phyloP scores from a whole-genome alignment of 257 asterid species.

The Solanum bulbocastanum region DNA sequence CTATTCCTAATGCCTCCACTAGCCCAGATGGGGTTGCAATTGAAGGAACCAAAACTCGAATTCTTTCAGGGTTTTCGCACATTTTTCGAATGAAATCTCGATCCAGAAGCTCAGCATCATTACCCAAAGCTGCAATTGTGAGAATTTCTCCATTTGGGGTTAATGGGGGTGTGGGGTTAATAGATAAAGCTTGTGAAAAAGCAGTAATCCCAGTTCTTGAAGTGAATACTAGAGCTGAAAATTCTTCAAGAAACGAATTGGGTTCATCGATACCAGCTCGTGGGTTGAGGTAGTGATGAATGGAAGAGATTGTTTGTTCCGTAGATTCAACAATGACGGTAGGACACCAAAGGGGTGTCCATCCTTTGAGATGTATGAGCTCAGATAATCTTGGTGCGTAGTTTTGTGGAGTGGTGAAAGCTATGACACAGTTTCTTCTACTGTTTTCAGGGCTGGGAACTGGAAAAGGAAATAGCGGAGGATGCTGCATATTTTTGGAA shows the following conservation, averaged over 20 bases:
- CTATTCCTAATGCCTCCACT: constrained; percentile 50
- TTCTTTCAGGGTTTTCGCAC: constrained; percentile 41
- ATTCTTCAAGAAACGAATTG: constrained; percentile 28
- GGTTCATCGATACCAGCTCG: neutral
- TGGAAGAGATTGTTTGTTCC: constrained; percentile 38
- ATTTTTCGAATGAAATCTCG: constrained; percentile 27
- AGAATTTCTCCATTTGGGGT: constrained; percentile 35
- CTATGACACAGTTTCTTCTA: constrained; percentile 25
- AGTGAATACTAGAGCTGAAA: constrained; percentile 73
- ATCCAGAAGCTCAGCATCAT: constrained; percentile 51
- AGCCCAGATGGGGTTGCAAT: constrained; percentile 61
- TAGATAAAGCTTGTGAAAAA: constrained; percentile 35
- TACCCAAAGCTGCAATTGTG: constrained; percentile 54
- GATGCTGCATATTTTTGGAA: constrained; percentile 17
- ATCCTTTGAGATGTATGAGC: constrained; percentile 37
- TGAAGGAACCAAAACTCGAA: constrained; percentile 46
- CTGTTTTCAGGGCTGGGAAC: constrained; percentile 8
- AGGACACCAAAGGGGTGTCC: constrained; percentile 69
- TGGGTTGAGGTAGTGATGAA: constrained; percentile 24
- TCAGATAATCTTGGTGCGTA: constrained; percentile 49
- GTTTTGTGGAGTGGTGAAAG: constrained; percentile 68
- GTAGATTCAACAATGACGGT: constrained; percentile 54
- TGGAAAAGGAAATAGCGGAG: constrained; percentile 12
- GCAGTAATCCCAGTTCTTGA: constrained; percentile 68
- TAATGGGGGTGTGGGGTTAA: constrained; percentile 17